A percentile compares a stretch with the other conserved stretches of the same genome.
phyloP scores from a whole-genome alignment of 139 green algal genomes.

The Edaphochlamys debaryana region DNA sequence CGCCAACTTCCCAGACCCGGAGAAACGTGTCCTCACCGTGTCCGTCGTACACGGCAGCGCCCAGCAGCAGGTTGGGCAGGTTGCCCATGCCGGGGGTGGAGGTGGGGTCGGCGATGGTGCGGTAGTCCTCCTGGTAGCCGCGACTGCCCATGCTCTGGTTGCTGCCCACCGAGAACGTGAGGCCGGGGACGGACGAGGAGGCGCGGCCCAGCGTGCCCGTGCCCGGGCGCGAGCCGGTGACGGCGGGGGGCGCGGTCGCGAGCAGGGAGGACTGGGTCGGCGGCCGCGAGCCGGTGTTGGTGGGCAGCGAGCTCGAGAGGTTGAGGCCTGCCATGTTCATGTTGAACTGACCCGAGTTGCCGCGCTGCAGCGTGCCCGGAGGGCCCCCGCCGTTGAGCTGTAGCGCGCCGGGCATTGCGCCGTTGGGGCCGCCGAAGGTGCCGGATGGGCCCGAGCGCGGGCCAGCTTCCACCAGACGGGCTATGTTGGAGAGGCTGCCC shows the following conservation, averaged over 20 bases:
- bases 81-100: neutral
- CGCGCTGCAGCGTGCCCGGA: too few relatives aligned
- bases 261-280: neutral
- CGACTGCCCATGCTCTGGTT: conserved; percentile 22
- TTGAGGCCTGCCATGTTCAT: neutral
- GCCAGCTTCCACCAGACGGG: neutral
- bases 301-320: neutral
- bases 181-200: neutral
- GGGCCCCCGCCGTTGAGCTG: neutral
- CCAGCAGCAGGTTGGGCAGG: conserved; percentile 30
- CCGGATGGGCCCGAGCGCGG: too few relatives aligned
- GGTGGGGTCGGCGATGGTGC: conserved; percentile 1
- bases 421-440: too few relatives aligned
- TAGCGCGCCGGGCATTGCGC: neutral
- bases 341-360: neutral
- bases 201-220: neutral
- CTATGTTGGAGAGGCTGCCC: conserved; percentile 1
- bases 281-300: neutral
- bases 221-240: neutral
- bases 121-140: conserved; percentile 36
- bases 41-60: conserved; percentile 40
- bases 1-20: too few relatives aligned
- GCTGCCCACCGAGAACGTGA: conserved; percentile 3
- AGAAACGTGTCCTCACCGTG: too few relatives aligned
- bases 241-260: neutral